Evolutionary conservation across 805 yeast species (phyloP), one percentile per base, ranked within the genome.

Genomic region (Pichia ethanolica): DNA sequence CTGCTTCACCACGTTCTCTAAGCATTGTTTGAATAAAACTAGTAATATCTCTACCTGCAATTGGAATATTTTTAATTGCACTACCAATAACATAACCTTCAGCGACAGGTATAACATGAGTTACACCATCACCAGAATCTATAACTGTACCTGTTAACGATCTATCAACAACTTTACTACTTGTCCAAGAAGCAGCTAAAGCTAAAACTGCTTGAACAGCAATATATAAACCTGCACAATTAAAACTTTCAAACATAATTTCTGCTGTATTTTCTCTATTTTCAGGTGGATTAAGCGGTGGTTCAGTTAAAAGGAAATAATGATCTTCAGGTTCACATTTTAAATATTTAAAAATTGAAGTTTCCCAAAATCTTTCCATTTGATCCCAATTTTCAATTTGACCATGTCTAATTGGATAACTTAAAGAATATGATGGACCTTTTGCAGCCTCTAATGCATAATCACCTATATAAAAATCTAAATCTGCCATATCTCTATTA

Each of bases 311-410:
- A 50, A 93, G 72, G 69, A 93, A 93, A 65, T 88, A 89, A 64
- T 93, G 99, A 69, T 93, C 99, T 68, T 93, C 99, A 13, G 99
- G 99, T 70, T 93, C 99, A 66, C 98, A 89, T 67, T 97, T 82
- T 59, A 93, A 77, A 66, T 93, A 93, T 71, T 93, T 91, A 74
- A 93, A 93, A 62, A 93, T 90, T 43, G 96, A 88, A 62, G 87
- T 86, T 64, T 93, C 98, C 99, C 99, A 93, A 69, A 89, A 91
- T 65, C 99, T 78, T 69, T 93, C 99, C 99, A 93, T 93, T 65
- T 93, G 97, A 71, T 93, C 99, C 99, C 99, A 93, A 68, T 93
- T 89, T 68, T 93, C 99, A 55, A 93, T 86, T 73, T 93, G 99
- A 28, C 99, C 99, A 64, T 93, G 99, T 68, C 89, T 85, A 53